phyloP scores from a whole-genome alignment of 2,329 filamentous ascomycete genomes.

The Peltaster fructicola region DNA sequence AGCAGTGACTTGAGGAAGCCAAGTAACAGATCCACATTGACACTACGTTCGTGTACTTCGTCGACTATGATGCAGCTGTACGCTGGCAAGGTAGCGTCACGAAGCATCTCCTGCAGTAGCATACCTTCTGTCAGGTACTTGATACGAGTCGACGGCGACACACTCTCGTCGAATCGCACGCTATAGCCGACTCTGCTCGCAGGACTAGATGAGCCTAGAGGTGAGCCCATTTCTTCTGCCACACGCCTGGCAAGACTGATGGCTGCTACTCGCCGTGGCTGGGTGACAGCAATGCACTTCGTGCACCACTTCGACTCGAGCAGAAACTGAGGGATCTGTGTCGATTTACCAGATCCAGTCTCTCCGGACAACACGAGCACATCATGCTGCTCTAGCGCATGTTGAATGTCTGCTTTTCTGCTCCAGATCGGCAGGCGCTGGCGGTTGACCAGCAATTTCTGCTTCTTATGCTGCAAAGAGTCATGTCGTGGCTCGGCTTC shows the following conservation, averaged over 20 bases:
- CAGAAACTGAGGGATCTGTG: constrained; percentile 85
- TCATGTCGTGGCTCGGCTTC: constrained; percentile 1
- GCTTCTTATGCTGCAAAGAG: constrained; percentile 9
- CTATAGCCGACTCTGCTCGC: constrained; percentile 68
- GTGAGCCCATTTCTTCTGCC: constrained; percentile 59
- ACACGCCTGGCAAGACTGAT: constrained; percentile 81
- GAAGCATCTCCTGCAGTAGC: constrained; percentile 80
- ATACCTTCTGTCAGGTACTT: constrained; percentile 96
- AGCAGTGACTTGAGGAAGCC: constrained; percentile 76
- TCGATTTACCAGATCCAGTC: constrained; percentile 93
- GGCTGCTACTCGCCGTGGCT: constrained; percentile 83
- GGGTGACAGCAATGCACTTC: constrained; percentile 80
- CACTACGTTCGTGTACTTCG: constrained; percentile 88
- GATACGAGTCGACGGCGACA: constrained; percentile 65
- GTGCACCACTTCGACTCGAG: constrained; percentile 65
- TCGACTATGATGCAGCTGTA: constrained; percentile 89
- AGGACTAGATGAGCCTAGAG: constrained; percentile 40
- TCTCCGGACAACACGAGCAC: constrained; percentile 79
- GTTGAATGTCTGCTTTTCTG: constrained; percentile 51
- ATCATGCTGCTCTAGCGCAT: constrained; percentile 41
- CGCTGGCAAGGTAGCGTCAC: constrained; percentile 62
- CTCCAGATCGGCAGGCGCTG: constrained; percentile 66
- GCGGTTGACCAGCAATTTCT: constrained; percentile 23
- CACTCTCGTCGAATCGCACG: constrained; percentile 80
- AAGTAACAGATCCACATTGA: constrained; percentile 81